Base-by-base conservation (phyloP, 805 yeast genomes). In the Metschnikowia matae region DNA sequence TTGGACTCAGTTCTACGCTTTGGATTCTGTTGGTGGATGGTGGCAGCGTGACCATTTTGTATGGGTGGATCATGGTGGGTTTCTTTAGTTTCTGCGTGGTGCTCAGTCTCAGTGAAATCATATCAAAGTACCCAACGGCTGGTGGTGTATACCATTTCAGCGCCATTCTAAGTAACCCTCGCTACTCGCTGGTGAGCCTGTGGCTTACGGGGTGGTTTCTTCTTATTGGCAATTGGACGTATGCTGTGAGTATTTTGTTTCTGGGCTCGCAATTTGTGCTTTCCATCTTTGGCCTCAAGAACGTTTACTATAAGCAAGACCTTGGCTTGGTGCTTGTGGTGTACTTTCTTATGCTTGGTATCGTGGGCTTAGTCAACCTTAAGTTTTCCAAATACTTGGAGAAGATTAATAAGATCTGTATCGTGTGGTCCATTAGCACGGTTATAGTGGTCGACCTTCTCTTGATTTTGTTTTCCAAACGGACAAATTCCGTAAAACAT, bases 121-220 rank as follows among this genome's bases (percentile, higher is more conserved):
- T 85, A 0, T 82, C 89, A 7, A 87, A 85, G 57, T 87, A 82
- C 56, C 94, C 94, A 0, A 81, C 86, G 21, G 85, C 89, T 4
- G 86, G 86, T 38, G 86, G 86, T 32, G 82, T 86, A 1, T 88
- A 87, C 61, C 91, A 87, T 48, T 85, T 85, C 66, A 83, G 89
- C 57, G 87, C 89, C 7, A 79, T 87, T 51, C 67, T 87, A 39
- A 83, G 89, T 15, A 78, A 78, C 48, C 80, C 79, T 13, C 72
- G 71, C 42, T 79, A 81, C 52, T 77, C 86, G n/a, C 65, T 77
- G 36, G 62, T 80, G 4, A 72, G 83, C 44, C 82, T 89, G 2
- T 87, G 92, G 92, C 81, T 79, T 59, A 84, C 89, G 0, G 94
- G 94, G 0, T 87, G 91, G 87, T 78, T 82, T 53, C 68, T 85